These are phyloP conservation scores for Fraxinus quadrangulata DNA, from an alignment of 257 asterid genomes.

Conservation along the genomic window DNA sequence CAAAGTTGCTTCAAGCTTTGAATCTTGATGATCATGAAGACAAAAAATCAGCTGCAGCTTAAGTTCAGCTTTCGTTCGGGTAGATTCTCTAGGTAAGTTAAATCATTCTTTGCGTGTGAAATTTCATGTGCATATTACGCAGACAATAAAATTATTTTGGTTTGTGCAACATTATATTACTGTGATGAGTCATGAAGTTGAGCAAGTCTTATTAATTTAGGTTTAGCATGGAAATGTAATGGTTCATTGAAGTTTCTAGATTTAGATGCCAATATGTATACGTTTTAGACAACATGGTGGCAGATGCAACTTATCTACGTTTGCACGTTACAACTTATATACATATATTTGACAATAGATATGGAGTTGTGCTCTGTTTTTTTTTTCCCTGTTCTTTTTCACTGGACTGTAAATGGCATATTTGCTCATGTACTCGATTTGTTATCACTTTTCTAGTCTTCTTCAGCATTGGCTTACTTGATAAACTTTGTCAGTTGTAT, in stretches of 20 bases:
- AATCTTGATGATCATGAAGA: slow-evolving; percentile 68
- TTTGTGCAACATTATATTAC: background rate
- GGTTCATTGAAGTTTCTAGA: background rate
- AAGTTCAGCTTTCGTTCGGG: slow-evolving; percentile 18
- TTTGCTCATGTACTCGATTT: too few relatives aligned
- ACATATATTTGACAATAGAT: background rate
- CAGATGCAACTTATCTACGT: background rate
- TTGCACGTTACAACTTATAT: background rate
- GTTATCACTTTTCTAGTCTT: too few relatives aligned
- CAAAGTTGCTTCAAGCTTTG: slow-evolving; percentile 77
- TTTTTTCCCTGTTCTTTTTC: background rate
- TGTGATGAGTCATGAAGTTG: background rate
- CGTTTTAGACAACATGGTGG: background rate
- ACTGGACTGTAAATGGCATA: too few relatives aligned
- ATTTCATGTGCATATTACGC: slow-evolving; percentile 34
- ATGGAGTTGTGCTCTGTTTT: too few relatives aligned
- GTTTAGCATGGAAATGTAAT: background rate
- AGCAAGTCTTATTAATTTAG: background rate
- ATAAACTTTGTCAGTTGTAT: too few relatives aligned
- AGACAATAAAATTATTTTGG: slow-evolving; percentile 11
- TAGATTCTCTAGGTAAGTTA: slow-evolving; percentile 26
- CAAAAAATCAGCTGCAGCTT: slow-evolving; percentile 75
- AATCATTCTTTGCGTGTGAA: slow-evolving; percentile 62
- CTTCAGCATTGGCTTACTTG: too few relatives aligned
- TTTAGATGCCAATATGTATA: background rate